Evolutionary conservation across 495 filamentous ascomycete genomes (phyloP).

Genomic region (Achaetomiella virescens): DNA sequence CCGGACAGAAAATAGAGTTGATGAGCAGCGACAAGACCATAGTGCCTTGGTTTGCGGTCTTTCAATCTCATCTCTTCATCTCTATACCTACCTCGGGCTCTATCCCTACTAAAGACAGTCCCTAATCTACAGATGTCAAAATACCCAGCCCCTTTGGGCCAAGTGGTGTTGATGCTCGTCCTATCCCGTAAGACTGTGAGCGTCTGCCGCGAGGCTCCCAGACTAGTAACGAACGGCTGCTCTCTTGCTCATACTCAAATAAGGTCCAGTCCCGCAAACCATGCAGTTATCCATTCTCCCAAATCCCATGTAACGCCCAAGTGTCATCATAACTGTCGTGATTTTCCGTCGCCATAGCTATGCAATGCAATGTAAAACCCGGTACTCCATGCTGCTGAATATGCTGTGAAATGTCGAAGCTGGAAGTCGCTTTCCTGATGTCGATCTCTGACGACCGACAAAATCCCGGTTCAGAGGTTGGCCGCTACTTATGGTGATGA

Average conservation of each 20-base stretch:
- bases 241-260: background rate
- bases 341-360: no score
- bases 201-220: background rate
- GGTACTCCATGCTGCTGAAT: no score
- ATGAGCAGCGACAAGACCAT: no score
- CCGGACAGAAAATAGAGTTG: no score
- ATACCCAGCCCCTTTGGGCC: background rate
- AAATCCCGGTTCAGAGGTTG: background rate
- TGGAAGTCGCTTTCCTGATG: no score
- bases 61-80: no score
- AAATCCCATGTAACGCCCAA: background rate
- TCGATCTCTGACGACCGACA: background rate
- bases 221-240: background rate
- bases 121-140: no score
- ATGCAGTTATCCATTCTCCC: background rate
- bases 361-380: no score
- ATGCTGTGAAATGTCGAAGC: no score
- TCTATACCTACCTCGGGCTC: no score
- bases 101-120: no score
- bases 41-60: no score
- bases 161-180: background rate
- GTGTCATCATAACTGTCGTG: background rate
- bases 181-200: background rate
- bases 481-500: constrained; percentile 18
- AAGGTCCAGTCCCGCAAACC: background rate